Base-by-base conservation (phyloP, 805 yeast genomes). In the Suhomyces emberorum region DNA sequence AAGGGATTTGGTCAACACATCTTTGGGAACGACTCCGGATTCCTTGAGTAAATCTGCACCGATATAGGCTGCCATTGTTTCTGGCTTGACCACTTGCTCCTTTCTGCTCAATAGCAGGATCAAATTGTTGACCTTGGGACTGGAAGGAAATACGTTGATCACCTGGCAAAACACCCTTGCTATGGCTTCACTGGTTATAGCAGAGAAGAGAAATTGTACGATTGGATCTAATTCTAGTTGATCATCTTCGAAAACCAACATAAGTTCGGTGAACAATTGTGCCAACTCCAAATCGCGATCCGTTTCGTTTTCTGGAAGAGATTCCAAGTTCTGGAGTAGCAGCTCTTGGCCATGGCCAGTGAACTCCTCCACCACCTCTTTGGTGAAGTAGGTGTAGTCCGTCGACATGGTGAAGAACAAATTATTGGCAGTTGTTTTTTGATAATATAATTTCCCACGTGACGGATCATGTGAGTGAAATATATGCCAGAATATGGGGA, bases 91-190 rank as follows among this genome's bases (percentile, higher is more conserved):
- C 14, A 59, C 47, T 12, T 44, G 42, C 27, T 55, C 58, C 29
- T 46, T 47, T 7, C 51, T 43, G 32, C 49, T 43, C 18, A 65
- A 38, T 12, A 45, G 39, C 12, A 43, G 41, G 12, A 66, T 38
- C 8, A 65, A 45, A 7, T 44, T 34, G 18, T 47, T 46, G 11
- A 61, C 38, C 2, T 43, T 30, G 15, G 18, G 18, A 4, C 54
- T 35, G 4, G 47, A 35, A 8, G 72, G 72, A 25, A 68, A 65
- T 6, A 63, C 62, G 43, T 65, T 62, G 12, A 63, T 45, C 1
- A 65, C 64, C 36, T 61, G 67, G 37, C 70, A 65, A 35, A 68
- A 66, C 2, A 49, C 41, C 7, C 53, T 47, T 11, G 72, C 72
- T 3, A 46, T 35, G 8, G 46, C 46, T 30, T 64, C 70, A 20